Base-by-base conservation (phyloP, 495 filamentous ascomycete species). In the Penicillium canariense region DNA sequence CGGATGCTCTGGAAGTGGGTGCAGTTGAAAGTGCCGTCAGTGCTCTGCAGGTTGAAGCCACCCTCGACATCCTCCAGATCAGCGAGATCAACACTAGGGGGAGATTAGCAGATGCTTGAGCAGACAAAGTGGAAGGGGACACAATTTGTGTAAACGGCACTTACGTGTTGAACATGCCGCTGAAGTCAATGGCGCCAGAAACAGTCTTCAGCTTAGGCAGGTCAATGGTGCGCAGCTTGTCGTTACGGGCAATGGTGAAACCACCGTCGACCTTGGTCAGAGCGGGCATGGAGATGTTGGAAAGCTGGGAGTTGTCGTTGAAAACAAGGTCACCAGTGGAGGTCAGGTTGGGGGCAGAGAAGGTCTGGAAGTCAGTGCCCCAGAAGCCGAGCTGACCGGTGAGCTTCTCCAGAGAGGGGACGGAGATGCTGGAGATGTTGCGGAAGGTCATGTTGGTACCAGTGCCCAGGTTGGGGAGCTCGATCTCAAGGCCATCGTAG, bases 241-340 rank as follows among this genome's bases (percentile, higher is more conserved):
- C 89, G 83, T 97, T 96, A 80, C 95, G 95, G 68, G 86, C 85
- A 64, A 97, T 83, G 55, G 86, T 79, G 72, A 94, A 83, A 63
- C 85, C 89, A 76, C 87, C 91, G 56, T 82, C 83, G 63, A 97
- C 78, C 18, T 67, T 78, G 56, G 75, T 83, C 47, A 99, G 77
- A 27, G 57, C 25, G 43, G 87, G 83, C 63, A 96, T 76, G 44
- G 84, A 81, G 73, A 97, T 81, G 78, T 95, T 96, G 64, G 74
- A 77, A 50, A 99, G 75, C 36, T 80, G 65, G 43, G 66, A 62
- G 82, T 97, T 97, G 77, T 81, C 83, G 63, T 88, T 85, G 73
- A 97, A 88, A 40, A 88, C 81, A 48, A 96, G 72, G 56, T 89
- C 87, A 61, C 85, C 88, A 54, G 88, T 83, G 27, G 71, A 55